These are phyloP conservation scores for Epichloe aotearoae DNA, from an alignment of 2,329 filamentous ascomycete genomes.

Conservation along the genomic window DNA sequence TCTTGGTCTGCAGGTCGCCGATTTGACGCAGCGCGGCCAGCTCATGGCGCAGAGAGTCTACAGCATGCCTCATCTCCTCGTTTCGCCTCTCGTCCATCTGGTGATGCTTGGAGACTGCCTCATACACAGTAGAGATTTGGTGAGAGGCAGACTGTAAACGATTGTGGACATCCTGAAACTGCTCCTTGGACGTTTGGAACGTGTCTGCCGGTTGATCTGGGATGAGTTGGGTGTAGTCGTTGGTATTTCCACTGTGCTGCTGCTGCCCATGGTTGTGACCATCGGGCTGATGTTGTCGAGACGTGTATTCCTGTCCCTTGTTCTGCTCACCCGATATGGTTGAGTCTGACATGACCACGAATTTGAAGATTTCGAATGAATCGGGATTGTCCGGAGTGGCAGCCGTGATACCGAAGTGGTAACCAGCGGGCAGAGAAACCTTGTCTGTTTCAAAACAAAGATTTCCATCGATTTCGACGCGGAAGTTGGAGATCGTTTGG, in stretches of 20 bases:
- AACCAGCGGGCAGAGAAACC: slow-evolving; percentile 64
- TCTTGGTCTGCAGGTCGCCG: slow-evolving; percentile 28
- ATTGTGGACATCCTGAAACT: slow-evolving; percentile 77
- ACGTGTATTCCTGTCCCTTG: slow-evolving; percentile 4
- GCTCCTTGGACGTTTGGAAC: slow-evolving; percentile 38
- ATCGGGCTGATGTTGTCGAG: slow-evolving; percentile 14
- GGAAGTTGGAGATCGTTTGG: slow-evolving; percentile 51
- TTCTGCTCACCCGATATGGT: slow-evolving; percentile 10
- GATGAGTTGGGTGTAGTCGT: slow-evolving; percentile 19
- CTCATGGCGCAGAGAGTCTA: slow-evolving; percentile 33
- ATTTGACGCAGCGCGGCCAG: slow-evolving; percentile 34
- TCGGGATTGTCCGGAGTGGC: slow-evolving; percentile 85
- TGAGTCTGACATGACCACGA: slow-evolving; percentile 55
- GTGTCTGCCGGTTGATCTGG: slow-evolving; percentile 34
- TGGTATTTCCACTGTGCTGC: slow-evolving; percentile 14
- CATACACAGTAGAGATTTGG: slow-evolving; percentile 50
- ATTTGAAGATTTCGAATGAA: slow-evolving; percentile 86
- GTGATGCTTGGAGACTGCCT: slow-evolving; percentile 37
- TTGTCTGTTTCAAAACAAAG: slow-evolving; percentile 75
- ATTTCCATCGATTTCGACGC: slow-evolving; percentile 67
- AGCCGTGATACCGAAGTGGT: slow-evolving; percentile 77
- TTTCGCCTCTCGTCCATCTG: slow-evolving; percentile 42
- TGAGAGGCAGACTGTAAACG: slow-evolving; percentile 64
- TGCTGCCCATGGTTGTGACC: slow-evolving; percentile 20
- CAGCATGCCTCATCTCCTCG: slow-evolving; percentile 35